Percentiles rank a stretch among this genome's conserved stretches.
Evolutionary conservation across 352 stramenopile genomes (phyloP).

Genomic region (Phytophthora hybrid): DNA sequence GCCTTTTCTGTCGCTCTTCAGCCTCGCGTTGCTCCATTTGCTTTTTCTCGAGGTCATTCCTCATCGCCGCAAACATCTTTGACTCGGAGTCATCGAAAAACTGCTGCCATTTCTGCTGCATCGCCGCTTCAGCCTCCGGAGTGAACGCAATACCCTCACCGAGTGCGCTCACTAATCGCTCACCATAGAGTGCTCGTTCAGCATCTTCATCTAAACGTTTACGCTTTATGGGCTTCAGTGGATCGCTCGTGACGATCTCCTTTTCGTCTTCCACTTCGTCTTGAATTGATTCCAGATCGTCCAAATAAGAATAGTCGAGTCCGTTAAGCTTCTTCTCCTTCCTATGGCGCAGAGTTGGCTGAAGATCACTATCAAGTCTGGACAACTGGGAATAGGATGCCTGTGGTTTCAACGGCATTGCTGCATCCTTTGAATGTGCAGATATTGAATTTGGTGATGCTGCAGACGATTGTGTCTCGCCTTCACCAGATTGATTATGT

Average conservation of each 20-base stretch:
- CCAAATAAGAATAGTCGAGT: slow-evolving; percentile 5
- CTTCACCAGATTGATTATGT: neutral
- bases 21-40: slow-evolving; percentile 51
- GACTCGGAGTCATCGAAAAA: slow-evolving; percentile 66
- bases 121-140: slow-evolving; percentile 51
- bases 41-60: slow-evolving; percentile 51
- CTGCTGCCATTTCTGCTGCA: slow-evolving; percentile 67
- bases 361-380: slow-evolving; percentile 16
- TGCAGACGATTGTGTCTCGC: neutral
- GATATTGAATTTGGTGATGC: neutral
- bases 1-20: slow-evolving; percentile 58
- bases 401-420: slow-evolving; percentile 4
- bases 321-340: neutral
- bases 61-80: slow-evolving; percentile 65
- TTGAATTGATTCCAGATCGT: slow-evolving; percentile 22
- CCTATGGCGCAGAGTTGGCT: slow-evolving; percentile 4
- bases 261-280: slow-evolving; percentile 13
- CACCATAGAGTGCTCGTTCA: slow-evolving; percentile 56
- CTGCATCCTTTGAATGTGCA: slow-evolving; percentile 3
- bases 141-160: slow-evolving; percentile 64
- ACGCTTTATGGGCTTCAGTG: slow-evolving; percentile 8
- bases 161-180: slow-evolving; percentile 36
- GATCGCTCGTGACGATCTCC: neutral
- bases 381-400: slow-evolving; percentile 5
- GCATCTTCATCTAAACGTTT: slow-evolving; percentile 43